Evolutionary conservation across 1,284 basidiomycete genomes (phyloP).

Genomic region (Kalmanozyma brasiliensis): DNA sequence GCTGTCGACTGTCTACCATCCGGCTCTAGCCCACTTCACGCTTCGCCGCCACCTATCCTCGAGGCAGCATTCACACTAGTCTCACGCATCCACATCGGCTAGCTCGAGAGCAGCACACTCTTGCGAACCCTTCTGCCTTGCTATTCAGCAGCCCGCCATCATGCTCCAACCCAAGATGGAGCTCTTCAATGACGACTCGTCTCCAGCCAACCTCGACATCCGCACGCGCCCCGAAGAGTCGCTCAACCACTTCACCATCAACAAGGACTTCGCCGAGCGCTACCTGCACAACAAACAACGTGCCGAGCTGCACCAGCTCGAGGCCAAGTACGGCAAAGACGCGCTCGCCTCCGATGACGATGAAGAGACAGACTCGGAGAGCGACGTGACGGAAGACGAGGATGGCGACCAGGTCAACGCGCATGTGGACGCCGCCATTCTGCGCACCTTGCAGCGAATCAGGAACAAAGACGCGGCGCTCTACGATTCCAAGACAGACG

Average conservation of each 20-base stretch:
- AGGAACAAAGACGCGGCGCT: constrained; percentile 84
- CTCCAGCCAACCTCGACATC: constrained; percentile 31
- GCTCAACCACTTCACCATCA: constrained; percentile 57
- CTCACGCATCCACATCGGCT: no score
- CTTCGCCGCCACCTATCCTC: no score
- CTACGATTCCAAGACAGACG: constrained; percentile 73
- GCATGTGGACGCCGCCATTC: constrained; percentile 91
- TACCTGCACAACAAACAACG: constrained; percentile 65
- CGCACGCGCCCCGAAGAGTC: constrained; percentile 42
- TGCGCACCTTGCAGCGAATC: constrained; percentile 88
- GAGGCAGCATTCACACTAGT: no score
- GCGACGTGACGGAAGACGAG: constrained; percentile 87
- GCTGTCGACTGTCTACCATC: no score
- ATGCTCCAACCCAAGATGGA: constrained; percentile 23
- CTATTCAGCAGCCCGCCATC: neutral
- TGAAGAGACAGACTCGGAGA: constrained; percentile 52
- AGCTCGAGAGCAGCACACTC: neutral
- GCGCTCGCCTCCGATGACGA: constrained; percentile 36
- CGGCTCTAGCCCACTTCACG: no score
- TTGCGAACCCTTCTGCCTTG: neutral
- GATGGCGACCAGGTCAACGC: constrained; percentile 95
- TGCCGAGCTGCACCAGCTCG: constrained; percentile 58
- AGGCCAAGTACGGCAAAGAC: constrained; percentile 58
- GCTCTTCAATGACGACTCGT: constrained; percentile 25
- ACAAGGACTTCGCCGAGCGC: constrained; percentile 62